A percentile compares a stretch with the other conserved stretches of the same genome.
phyloP scores from a whole-genome alignment of 1,139 yeast species.

The Suhomyces taliae region DNA sequence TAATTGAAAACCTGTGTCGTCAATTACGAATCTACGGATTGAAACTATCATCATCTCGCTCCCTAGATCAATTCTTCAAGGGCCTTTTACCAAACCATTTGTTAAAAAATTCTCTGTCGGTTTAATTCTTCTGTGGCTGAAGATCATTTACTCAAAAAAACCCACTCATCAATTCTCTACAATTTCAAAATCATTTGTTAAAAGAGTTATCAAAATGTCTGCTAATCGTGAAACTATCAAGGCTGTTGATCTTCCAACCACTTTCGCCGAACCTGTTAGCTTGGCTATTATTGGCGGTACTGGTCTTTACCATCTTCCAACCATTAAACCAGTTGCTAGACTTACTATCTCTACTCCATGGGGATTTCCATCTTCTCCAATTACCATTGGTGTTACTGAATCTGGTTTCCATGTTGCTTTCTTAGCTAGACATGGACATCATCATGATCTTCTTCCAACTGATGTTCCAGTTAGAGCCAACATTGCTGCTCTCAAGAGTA shows the following conservation, averaged over 20 bases:
- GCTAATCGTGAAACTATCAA: constrained; percentile 35
- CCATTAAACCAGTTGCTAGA: constrained; percentile 82
- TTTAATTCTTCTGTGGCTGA: neutral
- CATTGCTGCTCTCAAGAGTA: constrained; percentile 86
- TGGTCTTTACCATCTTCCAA: constrained; percentile 87
- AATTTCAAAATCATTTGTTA: neutral
- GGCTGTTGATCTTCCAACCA: constrained; percentile 35
- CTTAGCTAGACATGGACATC: constrained; percentile 89
- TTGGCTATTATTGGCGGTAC: constrained; percentile 96
- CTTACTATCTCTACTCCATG: constrained; percentile 86
- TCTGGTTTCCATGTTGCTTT: constrained; percentile 88
- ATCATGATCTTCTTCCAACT: constrained; percentile 86
- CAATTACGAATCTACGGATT: neutral
- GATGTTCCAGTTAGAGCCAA: constrained; percentile 94
- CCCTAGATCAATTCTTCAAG: neutral
- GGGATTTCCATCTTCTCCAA: constrained; percentile 95
- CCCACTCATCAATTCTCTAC: neutral
- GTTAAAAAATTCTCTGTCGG: neutral
- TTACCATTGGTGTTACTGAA: constrained; percentile 76
- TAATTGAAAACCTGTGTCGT: neutral
- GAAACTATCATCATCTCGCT: too few species aligned
- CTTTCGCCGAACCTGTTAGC: constrained; percentile 49
- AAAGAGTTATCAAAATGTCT: constrained; percentile 26
- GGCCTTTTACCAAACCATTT: neutral
- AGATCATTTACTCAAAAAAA: neutral